Conservation (phyloP, 441 rosid species). For the California macrophylla region DNA sequence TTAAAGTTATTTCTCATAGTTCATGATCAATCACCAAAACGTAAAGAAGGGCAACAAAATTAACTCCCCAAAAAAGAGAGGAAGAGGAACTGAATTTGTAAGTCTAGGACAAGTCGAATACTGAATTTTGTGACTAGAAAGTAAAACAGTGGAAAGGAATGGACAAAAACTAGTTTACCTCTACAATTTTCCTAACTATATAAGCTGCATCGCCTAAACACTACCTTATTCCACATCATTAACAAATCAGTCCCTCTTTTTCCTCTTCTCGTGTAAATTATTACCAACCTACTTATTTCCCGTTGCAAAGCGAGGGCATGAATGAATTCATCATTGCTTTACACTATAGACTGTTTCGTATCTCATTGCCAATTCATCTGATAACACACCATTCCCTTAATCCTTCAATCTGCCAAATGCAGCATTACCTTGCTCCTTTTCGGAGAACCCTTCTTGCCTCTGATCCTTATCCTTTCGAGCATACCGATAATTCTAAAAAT, state of each 20-base stretch:
- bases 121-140: conserved; percentile 13
- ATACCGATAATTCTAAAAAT: conserved; percentile 35
- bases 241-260: conserved; percentile 18
- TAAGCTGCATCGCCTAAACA: conserved; percentile 19
- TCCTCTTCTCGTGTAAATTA: background rate
- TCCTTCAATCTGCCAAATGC: conserved; percentile 14
- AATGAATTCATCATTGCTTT: conserved; percentile 11
- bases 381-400: conserved; percentile 2
- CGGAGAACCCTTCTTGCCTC: conserved; percentile 10
- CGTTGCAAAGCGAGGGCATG: conserved; percentile 17
- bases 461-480: conserved; percentile 15
- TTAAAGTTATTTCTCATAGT: too few relatives aligned
- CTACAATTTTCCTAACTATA: conserved; percentile 25
- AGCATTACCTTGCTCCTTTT: conserved; percentile 16
- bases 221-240: conserved; percentile 25
- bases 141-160: conserved; percentile 13
- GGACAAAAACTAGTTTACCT: conserved; percentile 22
- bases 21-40: too few relatives aligned
- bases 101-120: conserved; percentile 6
- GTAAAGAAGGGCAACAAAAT: too few relatives aligned
- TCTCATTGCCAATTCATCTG: conserved; percentile 12
- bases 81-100: background rate
- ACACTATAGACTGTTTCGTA: conserved; percentile 12
- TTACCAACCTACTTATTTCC: conserved; percentile 24
- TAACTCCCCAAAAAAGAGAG: too few relatives aligned